phyloP scores from a whole-genome alignment of 345 rosid genomes.

The Salix purpurea region DNA sequence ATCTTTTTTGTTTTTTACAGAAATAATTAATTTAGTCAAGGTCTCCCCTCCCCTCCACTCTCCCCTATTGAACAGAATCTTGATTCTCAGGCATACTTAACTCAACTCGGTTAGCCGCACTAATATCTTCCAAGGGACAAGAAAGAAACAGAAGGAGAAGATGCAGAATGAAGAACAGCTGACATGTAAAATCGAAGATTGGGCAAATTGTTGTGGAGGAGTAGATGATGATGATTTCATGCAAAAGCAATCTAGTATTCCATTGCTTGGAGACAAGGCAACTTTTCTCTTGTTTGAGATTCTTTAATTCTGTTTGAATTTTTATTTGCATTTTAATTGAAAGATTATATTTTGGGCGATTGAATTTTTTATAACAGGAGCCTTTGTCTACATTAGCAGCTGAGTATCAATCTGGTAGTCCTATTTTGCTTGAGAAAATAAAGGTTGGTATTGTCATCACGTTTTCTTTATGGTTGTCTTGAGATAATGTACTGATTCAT shows the following conservation, averaged over 20 bases:
- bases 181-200: constrained; percentile 12
- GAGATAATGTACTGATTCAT: background rate
- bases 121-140: background rate
- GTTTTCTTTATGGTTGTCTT: background rate
- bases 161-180: constrained; percentile 21
- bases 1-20: background rate
- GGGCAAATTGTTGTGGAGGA: constrained; percentile 9
- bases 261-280: constrained; percentile 86
- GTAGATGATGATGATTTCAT: constrained; percentile 50
- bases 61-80: background rate
- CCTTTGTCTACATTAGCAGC: constrained; percentile 77
- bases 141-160: background rate
- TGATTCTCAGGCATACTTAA: background rate
- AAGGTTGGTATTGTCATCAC: constrained; percentile 42
- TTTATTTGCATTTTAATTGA: background rate
- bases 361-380: constrained; percentile 48
- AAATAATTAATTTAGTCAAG: background rate
- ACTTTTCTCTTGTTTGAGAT: background rate
- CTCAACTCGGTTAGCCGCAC: background rate
- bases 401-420: constrained; percentile 84
- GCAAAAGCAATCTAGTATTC: constrained; percentile 43
- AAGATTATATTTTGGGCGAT: background rate
- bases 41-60: background rate
- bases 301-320: background rate
- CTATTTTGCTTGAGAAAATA: constrained; percentile 84